Base-by-base conservation (phyloP, 2,329 filamentous ascomycete species). In the Fusarium sp. region DNA sequence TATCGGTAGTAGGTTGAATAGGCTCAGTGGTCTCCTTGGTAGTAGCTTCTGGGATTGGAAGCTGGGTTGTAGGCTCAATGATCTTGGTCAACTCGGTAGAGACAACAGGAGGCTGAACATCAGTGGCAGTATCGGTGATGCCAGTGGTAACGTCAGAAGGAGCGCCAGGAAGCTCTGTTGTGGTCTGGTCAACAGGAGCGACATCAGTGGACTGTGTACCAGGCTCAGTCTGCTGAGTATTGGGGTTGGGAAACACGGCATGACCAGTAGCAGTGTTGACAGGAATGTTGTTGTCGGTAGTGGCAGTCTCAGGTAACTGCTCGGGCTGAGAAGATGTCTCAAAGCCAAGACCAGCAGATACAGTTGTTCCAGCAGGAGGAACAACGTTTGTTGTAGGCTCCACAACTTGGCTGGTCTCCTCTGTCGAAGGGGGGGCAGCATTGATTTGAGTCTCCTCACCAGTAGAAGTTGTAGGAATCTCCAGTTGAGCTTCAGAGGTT, bases 251-350 rank as follows among this genome's bases (percentile, higher is more conserved):
- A 2, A 44, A 18, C 1, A 23, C 42, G 3, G 14, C 44, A 18
- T 40, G 20, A 0, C 49, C 38, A 5, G 60, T 58, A 1, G 26
- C 23, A 5, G 20, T 58, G 32, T 64, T 44, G 10, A n/a, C 3
- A 7, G 30, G 60, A 9, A 20, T 26, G 6, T 23, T n/a, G 7
- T 20, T 45, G 18, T 38, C 18, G 5, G 23, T 15, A 13, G 35
- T 64, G 5, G 35, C 30, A 7, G 61, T 64, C 20, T 61, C 32
- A 17, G 33, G 23, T 8, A 45, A n/a, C 20, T 38, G 44, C 18
- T 44, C 32, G 7, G 46, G 9, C 2, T 64, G 38, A 10, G 53
- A 56, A 14, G 32, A 27, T 4, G 62, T 30, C 13, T 30, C 60
- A 7, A 2, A 7, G 15, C 18, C n/a, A 4, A 23, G 6, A 10